Evolutionary conservation across 2,329 filamentous ascomycete genomes (phyloP).

Genomic region (Bipolaris gigantea): DNA sequence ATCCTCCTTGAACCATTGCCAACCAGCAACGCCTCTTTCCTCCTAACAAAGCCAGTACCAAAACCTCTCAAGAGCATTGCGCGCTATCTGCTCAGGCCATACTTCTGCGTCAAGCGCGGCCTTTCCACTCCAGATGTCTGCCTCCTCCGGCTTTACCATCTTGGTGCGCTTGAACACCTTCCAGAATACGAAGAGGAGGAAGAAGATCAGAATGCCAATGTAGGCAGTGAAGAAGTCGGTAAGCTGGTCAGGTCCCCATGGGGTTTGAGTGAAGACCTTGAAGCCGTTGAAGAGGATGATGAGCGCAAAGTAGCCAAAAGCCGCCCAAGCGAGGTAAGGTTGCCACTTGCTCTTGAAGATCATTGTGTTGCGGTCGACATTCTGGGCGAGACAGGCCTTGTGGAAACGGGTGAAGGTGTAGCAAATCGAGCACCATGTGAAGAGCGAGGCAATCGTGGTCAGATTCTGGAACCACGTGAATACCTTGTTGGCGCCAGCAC

Average conservation of each 20-base stretch:
- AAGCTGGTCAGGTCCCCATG: constrained; percentile 44
- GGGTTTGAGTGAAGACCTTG: constrained; percentile 58
- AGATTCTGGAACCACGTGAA: constrained; percentile 75
- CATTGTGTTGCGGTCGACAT: constrained; percentile 57
- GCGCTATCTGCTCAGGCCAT: constrained; percentile 49
- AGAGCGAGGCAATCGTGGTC: constrained; percentile 60
- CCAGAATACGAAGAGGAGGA: constrained; percentile 61
- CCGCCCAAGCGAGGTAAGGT: constrained; percentile 60
- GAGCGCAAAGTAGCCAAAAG: constrained; percentile 59
- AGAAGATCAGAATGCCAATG: constrained; percentile 47
- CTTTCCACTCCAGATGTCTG: constrained; percentile 53
- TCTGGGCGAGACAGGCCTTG: constrained; percentile 49
- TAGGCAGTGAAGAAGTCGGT: constrained; percentile 56
- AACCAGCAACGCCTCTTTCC: background rate
- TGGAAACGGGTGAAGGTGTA: constrained; percentile 63
- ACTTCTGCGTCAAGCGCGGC: constrained; percentile 51
- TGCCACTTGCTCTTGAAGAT: constrained; percentile 54
- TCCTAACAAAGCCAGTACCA: constrained; percentile 53
- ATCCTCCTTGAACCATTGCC: background rate
- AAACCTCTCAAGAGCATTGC: constrained; percentile 51
- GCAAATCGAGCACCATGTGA: constrained; percentile 58
- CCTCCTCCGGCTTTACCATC: constrained; percentile 45
- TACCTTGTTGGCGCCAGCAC: constrained; percentile 49
- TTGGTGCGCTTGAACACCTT: constrained; percentile 67
- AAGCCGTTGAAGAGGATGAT: constrained; percentile 65